A percentile compares a stretch with the other conserved stretches of the same genome.
phyloP scores from a whole-genome alignment of 768 basidiomycete species.

The Leccinum truebloodii region DNA sequence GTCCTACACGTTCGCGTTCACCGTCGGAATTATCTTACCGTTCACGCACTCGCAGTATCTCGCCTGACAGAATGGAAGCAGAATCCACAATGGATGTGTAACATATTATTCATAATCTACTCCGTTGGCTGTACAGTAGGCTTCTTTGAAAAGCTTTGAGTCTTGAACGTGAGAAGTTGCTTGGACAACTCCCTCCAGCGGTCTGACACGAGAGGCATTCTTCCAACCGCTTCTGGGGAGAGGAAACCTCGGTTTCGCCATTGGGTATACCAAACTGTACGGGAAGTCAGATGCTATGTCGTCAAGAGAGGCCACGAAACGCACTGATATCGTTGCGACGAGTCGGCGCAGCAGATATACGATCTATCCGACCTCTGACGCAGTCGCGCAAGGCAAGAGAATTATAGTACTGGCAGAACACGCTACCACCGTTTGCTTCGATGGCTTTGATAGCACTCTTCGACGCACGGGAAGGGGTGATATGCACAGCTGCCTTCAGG shows the following conservation, averaged over 20 bases:
- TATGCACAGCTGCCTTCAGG: constrained; percentile 70
- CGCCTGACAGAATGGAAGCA: constrained; percentile 54
- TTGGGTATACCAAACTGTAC: constrained; percentile 75
- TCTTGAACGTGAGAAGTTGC: constrained; percentile 57
- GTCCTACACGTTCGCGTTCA: constrained; percentile 52
- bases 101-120: constrained; percentile 18
- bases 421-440: constrained; percentile 76
- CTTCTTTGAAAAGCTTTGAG: constrained; percentile 33
- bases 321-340: constrained; percentile 81
- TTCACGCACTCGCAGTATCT: constrained; percentile 62
- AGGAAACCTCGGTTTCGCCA: constrained; percentile 76
- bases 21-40: constrained; percentile 42
- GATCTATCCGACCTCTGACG: constrained; percentile 69
- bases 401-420: constrained; percentile 93
- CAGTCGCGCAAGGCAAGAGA: constrained; percentile 78
- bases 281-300: constrained; percentile 5
- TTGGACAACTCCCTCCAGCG: constrained; percentile 68
- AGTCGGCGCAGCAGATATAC: constrained; percentile 77
- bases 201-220: constrained; percentile 65
- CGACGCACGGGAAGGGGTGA: constrained; percentile 83
- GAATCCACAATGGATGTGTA: constrained; percentile 23
- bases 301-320: constrained; percentile 29
- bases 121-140: constrained; percentile 19
- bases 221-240: constrained; percentile 55
- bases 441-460: constrained; percentile 84